phyloP scores from a whole-genome alignment of 768 basidiomycete species.

The Rubroboletus satanas region DNA sequence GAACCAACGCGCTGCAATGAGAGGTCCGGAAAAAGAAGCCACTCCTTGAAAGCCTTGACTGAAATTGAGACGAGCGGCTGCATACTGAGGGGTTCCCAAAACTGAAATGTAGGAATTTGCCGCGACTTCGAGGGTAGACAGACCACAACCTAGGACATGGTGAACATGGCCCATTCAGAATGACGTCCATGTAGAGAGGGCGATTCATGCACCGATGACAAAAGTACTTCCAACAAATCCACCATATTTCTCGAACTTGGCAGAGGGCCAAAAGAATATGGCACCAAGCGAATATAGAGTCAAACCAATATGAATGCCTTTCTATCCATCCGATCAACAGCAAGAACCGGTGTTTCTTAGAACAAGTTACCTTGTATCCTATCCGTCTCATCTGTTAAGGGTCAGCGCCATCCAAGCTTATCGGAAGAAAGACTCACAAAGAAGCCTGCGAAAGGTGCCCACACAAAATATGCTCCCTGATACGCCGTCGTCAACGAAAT shows the following conservation, averaged over 20 bases:
- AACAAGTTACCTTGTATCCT: conserved; percentile 59
- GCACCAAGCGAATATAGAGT: conserved; percentile 61
- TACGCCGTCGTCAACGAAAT: neutral
- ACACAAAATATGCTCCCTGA: conserved; percentile 60
- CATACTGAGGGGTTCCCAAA: conserved; percentile 62
- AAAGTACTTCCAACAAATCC: conserved; percentile 75
- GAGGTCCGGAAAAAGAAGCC: conserved; percentile 67
- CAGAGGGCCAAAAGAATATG: conserved; percentile 77
- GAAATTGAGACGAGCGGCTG: conserved; percentile 73
- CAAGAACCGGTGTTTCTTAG: neutral
- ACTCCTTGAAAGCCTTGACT: conserved; percentile 79
- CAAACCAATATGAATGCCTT: conserved; percentile 62
- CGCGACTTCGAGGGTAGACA: conserved; percentile 64
- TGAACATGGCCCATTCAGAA: neutral
- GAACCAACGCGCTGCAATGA: conserved; percentile 74
- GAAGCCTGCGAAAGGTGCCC: conserved; percentile 52
- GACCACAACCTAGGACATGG: conserved; percentile 49
- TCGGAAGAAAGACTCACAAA: conserved; percentile 42
- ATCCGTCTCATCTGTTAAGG: conserved; percentile 50
- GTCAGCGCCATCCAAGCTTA: neutral
- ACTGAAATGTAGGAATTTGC: conserved; percentile 81
- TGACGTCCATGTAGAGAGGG: neutral
- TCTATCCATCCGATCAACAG: conserved; percentile 26
- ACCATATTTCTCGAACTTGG: conserved; percentile 60
- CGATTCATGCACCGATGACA: conserved; percentile 47